Evolutionary conservation across 2,329 filamentous ascomycete genomes (phyloP).

Genomic region (Hypoxylon sp.): DNA sequence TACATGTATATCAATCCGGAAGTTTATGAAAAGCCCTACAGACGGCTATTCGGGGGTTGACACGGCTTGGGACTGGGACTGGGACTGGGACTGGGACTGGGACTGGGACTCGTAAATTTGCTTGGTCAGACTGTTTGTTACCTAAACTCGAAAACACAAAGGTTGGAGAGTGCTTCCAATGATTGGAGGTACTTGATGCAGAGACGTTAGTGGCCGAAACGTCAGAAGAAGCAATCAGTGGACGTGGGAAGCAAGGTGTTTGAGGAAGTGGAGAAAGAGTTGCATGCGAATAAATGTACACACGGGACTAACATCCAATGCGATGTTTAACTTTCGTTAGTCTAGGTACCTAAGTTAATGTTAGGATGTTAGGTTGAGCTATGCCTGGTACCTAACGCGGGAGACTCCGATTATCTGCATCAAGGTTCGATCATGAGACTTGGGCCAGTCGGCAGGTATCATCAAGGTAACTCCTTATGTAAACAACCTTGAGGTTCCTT

Average conservation of each 20-base stretch:
- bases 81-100: no score
- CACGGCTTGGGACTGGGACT: background rate
- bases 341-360: slow-evolving; percentile 25
- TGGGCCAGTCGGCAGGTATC: slow-evolving; percentile 20
- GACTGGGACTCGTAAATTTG: background rate
- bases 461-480: slow-evolving; percentile 10
- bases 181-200: background rate
- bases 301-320: slow-evolving; percentile 1
- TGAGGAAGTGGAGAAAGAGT: slow-evolving; percentile 26
- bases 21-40: background rate
- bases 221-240: slow-evolving; percentile 6
- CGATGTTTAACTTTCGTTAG: slow-evolving; percentile 30
- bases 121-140: background rate
- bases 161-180: background rate
- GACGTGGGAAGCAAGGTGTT: slow-evolving; percentile 10
- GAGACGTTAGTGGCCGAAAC: slow-evolving; percentile 6
- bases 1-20: background rate
- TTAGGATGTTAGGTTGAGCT: slow-evolving; percentile 8
- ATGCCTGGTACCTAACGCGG: slow-evolving; percentile 33
- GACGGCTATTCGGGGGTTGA: background rate
- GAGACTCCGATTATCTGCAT: slow-evolving; percentile 48
- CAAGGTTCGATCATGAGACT: slow-evolving; percentile 47
- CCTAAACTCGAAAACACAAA: background rate
- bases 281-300: slow-evolving; percentile 21
- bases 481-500: background rate